A percentile compares a stretch with the other conserved stretches of the same genome.
Conservation (phyloP, 208 protist species). For the Acanthamoeba healyi region DNA sequence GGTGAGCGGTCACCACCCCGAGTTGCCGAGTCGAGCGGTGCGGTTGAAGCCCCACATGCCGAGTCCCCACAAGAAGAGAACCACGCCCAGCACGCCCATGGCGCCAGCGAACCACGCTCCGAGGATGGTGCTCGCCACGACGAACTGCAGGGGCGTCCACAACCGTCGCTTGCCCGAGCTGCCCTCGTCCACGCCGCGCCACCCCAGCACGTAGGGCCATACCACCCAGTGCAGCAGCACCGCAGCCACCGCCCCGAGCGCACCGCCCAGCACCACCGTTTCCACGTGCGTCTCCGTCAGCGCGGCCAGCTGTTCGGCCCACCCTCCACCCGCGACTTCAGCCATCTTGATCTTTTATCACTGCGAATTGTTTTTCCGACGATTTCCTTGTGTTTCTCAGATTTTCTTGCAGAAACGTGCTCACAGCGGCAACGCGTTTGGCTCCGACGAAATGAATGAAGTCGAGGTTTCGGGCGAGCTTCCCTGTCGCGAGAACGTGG, state of each 20-base stretch:
- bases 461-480: background rate
- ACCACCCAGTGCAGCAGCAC: slow-evolving; percentile 21
- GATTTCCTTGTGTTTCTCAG: background rate
- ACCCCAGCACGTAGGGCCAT: slow-evolving; percentile 24
- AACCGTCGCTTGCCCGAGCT: background rate
- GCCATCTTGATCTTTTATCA: background rate
- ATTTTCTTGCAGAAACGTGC: background rate
- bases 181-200: background rate
- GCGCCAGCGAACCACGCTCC: background rate
- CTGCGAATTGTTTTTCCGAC: background rate
- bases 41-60: slow-evolving; percentile 12
- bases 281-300: background rate
- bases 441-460: too few species aligned
- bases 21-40: background rate
- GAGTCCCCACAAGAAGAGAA: background rate
- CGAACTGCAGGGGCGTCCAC: background rate
- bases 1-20: background rate
- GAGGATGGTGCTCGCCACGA: background rate
- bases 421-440: too few species aligned
- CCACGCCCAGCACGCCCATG: background rate
- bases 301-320: background rate
- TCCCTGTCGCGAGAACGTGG: too few species aligned
- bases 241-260: background rate
- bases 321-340: background rate
- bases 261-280: background rate